phyloP scores from a whole-genome alignment of 2,329 filamentous ascomycete species.

The Cladophialophora chaetospira region DNA sequence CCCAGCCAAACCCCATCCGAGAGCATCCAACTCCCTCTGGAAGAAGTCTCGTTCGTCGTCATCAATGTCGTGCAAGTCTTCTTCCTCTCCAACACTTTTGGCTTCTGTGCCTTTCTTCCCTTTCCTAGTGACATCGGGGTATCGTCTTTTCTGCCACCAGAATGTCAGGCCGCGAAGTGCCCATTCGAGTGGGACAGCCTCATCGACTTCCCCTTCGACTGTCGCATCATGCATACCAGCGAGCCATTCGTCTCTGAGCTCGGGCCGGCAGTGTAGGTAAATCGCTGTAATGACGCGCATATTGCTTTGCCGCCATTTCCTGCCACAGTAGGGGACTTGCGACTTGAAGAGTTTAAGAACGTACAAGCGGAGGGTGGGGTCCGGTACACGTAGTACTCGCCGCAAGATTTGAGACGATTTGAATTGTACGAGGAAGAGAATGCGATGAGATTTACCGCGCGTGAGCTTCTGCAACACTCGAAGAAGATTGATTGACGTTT shows the following conservation, averaged over 20 bases:
- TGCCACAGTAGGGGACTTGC: slow-evolving; percentile 95
- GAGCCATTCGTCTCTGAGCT: slow-evolving; percentile 76
- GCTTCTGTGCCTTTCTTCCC: slow-evolving; percentile 34
- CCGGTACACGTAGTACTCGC: slow-evolving; percentile 87
- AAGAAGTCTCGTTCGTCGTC: slow-evolving; percentile 80
- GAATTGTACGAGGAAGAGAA: slow-evolving; percentile 90
- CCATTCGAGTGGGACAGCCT: slow-evolving; percentile 88
- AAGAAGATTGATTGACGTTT: slow-evolving; percentile 90
- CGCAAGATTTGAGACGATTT: slow-evolving; percentile 91
- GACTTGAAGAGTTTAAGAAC: slow-evolving; percentile 98
- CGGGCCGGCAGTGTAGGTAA: slow-evolving; percentile 88
- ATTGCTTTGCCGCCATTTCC: slow-evolving; percentile 96
- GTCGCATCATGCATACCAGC: slow-evolving; percentile 58
- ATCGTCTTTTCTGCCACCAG: slow-evolving; percentile 86
- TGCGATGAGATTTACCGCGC: slow-evolving; percentile 91
- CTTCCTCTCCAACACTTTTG: not conserved
- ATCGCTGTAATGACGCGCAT: slow-evolving; percentile 99
- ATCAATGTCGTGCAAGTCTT: slow-evolving; percentile 40
- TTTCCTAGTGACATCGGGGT: slow-evolving; percentile 73
- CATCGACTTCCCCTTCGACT: slow-evolving; percentile 90
- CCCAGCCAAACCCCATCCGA: slow-evolving; percentile 55
- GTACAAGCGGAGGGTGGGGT: slow-evolving; percentile 84
- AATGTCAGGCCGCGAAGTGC: slow-evolving; percentile 85
- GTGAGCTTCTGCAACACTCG: slow-evolving; percentile 97
- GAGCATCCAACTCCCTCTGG: slow-evolving; percentile 71